phyloP scores from a whole-genome alignment of 306 rosid species.

The Vachellia collinsii region DNA sequence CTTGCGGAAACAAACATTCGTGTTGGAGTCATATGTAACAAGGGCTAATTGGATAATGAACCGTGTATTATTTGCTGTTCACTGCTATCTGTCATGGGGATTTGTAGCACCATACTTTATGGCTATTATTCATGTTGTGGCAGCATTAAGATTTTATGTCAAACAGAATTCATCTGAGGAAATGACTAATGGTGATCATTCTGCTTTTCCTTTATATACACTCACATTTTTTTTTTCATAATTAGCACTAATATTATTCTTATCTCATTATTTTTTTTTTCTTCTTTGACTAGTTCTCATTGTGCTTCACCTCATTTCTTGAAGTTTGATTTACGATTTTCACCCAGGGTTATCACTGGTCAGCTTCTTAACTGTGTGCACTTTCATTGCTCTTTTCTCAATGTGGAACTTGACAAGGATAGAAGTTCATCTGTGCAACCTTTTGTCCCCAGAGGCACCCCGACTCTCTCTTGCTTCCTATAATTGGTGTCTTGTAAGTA shows the following conservation, averaged over 20 bases:
- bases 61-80: conserved; percentile 78
- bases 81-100: conserved; percentile 95
- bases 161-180: conserved; percentile 69
- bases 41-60: conserved; percentile 85
- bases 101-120: conserved; percentile 81
- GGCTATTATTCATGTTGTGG: conserved; percentile 68
- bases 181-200: conserved; percentile 71
- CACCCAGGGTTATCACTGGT: conserved; percentile 72
- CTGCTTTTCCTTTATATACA: conserved; percentile 29
- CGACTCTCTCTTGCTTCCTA: conserved; percentile 76
- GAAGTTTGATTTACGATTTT: conserved; percentile 12
- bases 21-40: conserved; percentile 88
- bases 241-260: not conserved
- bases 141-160: conserved; percentile 57
- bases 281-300: not conserved
- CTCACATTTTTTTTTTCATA: not conserved
- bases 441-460: conserved; percentile 92
- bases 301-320: conserved; percentile 5
- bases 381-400: conserved; percentile 75
- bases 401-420: conserved; percentile 98
- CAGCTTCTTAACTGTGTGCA: conserved; percentile 59
- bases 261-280: no score
- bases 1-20: conserved; percentile 98
- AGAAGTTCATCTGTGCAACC: conserved; percentile 91
- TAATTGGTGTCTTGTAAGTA: conserved; percentile 86